phyloP scores from a whole-genome alignment of 129 eudicot genomes.

The Calendula officinalis region DNA sequence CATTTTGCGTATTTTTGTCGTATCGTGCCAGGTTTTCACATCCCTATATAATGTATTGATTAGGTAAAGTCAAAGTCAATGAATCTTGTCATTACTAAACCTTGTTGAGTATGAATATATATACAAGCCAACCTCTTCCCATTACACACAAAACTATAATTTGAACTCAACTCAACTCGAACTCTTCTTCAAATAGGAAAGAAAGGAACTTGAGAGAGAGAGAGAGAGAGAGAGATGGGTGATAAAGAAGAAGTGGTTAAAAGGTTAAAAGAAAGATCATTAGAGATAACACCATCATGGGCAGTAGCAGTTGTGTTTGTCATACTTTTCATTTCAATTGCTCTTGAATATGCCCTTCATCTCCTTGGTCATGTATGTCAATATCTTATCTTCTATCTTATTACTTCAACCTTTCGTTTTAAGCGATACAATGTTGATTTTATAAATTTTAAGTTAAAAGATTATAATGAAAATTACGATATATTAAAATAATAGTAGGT shows the following conservation, averaged over 20 bases:
- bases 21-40: too few species aligned
- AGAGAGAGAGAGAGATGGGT: neutral
- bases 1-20: too few species aligned
- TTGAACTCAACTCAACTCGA: slow-evolving; percentile 17
- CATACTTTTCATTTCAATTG: slow-evolving; percentile 32
- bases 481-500: too few species aligned
- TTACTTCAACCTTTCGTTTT: too few species aligned
- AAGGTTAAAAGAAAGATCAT: slow-evolving; percentile 26
- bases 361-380: slow-evolving; percentile 22
- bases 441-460: too few species aligned
- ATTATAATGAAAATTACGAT: too few species aligned
- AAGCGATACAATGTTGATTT: too few species aligned
- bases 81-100: slow-evolving; percentile 20
- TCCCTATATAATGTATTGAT: too few species aligned
- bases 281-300: slow-evolving; percentile 37
- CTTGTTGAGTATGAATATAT: slow-evolving; percentile 12
- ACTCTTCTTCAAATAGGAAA: neutral
- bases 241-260: neutral
- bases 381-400: too few species aligned
- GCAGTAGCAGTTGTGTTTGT: slow-evolving; percentile 38
- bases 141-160: slow-evolving; percentile 5
- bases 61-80: slow-evolving; percentile 24
- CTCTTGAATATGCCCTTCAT: slow-evolving; percentile 34
- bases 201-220: neutral
- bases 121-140: slow-evolving; percentile 17